Conservation (phyloP, 169 alveolate genomes). For the Cryptosporidium ryanae region DNA sequence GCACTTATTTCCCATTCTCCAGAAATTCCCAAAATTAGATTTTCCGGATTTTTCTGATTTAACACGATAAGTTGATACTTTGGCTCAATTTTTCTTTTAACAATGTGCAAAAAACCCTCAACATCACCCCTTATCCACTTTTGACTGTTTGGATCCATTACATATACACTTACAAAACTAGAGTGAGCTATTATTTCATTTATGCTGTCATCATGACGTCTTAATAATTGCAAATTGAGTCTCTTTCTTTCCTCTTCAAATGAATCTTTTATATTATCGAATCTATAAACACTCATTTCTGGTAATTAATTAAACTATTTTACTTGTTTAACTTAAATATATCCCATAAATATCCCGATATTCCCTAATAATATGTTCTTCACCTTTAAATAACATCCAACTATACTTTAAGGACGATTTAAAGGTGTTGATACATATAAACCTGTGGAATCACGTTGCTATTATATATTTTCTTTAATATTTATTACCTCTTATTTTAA, state of each 20-base stretch:
- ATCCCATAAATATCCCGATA: too few relatives aligned
- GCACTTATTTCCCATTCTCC: constrained; percentile 73
- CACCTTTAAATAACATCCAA: too few relatives aligned
- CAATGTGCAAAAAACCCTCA: constrained; percentile 69
- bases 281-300: not conserved
- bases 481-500: too few relatives aligned
- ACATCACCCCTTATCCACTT: constrained; percentile 75
- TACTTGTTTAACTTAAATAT: not conserved
- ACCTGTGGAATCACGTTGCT: too few relatives aligned
- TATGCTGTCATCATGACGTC: constrained; percentile 64
- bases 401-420: too few relatives aligned
- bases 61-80: constrained; percentile 51
- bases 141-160: constrained; percentile 54
- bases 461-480: too few relatives aligned
- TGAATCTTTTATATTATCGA: not conserved
- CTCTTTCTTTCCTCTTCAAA: constrained; percentile 61
- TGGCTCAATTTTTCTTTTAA: constrained; percentile 48
- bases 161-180: constrained; percentile 71
- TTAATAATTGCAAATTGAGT: constrained; percentile 32
- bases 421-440: too few relatives aligned
- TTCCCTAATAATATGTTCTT: too few relatives aligned
- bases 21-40: constrained; percentile 34
- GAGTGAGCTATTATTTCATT: constrained; percentile 56
- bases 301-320: not conserved
- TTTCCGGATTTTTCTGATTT: constrained; percentile 71